Base-by-base conservation (phyloP, 2,329 filamentous ascomycete species). In the Diaporthe batatas region DNA sequence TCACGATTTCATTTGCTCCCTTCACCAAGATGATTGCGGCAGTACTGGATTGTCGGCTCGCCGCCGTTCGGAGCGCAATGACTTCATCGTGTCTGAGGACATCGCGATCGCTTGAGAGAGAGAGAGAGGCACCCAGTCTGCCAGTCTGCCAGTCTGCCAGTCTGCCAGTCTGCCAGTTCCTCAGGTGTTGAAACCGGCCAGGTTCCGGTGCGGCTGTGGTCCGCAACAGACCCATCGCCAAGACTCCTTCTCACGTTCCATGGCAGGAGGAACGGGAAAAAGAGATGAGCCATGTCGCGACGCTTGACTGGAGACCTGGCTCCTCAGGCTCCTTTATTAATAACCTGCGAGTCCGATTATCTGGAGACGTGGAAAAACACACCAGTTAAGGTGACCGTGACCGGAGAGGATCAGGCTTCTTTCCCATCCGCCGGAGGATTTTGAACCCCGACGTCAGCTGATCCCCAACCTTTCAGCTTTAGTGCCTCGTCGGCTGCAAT, bases 51-150 rank as follows among this genome's bases (percentile, higher is more conserved):
- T 55, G 47, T 21, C 68, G 32, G 39, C 51, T 59, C 18, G 18
- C 21, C 39, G 62, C 1, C 34, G 32, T 14, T 14, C 23, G 62
- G 47, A 39, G 34, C 29, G 68, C 47, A 53, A 70, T 70, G 68
- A 70, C 68, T 70, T 70, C 68, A 70, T 49, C 16, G 11, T 70
- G 68, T 70, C 68, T 70, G 32, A 62, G 55, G 23, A 16, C 44
- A 62, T 70, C 68, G 47, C 44, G 68, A 62, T 62, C 21, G 34
- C 44, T n/a, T 34, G 55, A 70, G 8, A 70, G 8, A 16, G 42
- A 62, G 21, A 34, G 8, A 16, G 42, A 62, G 21, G 34, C 42
- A 51, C 21, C 10, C 25, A 59, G 21, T 36, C 36, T 39, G 36
- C 36, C 36, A 39, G 36, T 4, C 36, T 10, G 36, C 36, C 36